These are phyloP conservation scores for Gossypium armourianum DNA, from an alignment of 441 rosid genomes.

Conservation along the genomic window DNA sequence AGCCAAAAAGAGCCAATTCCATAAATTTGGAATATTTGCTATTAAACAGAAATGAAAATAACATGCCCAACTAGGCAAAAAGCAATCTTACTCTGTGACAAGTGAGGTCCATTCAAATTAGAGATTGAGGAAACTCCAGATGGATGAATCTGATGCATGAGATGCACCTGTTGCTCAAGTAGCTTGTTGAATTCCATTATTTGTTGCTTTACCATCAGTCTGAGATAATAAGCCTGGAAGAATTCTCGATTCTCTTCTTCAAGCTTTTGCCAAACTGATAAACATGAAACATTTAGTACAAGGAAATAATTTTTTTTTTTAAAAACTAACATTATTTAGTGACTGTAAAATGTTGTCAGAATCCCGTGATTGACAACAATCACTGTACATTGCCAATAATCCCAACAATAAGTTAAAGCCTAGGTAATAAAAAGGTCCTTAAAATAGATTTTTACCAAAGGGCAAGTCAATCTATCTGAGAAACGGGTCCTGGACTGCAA, in stretches of 20 bases:
- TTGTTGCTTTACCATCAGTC: constrained; percentile 82
- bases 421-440: not conserved
- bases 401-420: not conserved
- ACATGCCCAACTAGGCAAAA: constrained; percentile 7
- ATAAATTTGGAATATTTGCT: not conserved
- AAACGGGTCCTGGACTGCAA: not conserved
- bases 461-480: not conserved
- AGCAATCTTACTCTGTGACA: constrained; percentile 52
- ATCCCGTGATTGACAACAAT: not conserved
- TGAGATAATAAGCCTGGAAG: constrained; percentile 78
- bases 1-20: not conserved
- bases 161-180: constrained; percentile 72
- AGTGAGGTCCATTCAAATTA: constrained; percentile 62
- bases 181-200: constrained; percentile 82
- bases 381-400: not conserved
- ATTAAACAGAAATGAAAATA: not conserved
- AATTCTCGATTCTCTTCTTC: constrained; percentile 92
- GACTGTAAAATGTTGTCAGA: not conserved
- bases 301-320: not conserved
- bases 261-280: constrained; percentile 93
- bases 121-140: constrained; percentile 44
- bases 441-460: not conserved
- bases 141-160: constrained; percentile 67
- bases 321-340: not conserved
- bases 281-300: constrained; percentile 15